Evolutionary conservation across 1,284 basidiomycete genomes (phyloP).

Genomic region (Marasmius fiardii): DNA sequence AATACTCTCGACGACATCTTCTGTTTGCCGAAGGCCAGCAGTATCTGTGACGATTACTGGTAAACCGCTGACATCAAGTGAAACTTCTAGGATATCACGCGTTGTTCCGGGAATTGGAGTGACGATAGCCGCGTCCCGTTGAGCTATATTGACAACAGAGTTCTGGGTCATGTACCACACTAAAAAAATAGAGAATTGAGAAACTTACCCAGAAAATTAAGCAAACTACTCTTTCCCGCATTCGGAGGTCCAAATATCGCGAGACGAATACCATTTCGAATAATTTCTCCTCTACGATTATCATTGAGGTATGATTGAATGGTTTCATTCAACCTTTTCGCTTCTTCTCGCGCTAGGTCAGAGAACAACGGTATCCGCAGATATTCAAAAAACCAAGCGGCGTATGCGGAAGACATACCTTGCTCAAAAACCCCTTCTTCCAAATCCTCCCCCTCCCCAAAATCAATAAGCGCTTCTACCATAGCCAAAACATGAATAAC

Average conservation of each 20-base stretch:
- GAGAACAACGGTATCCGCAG: no score
- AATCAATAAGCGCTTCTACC: constrained; percentile 87
- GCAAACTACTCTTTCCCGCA: constrained; percentile 82
- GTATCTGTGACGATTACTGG: constrained; percentile 83
- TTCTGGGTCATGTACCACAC: constrained; percentile 3
- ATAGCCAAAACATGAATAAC: constrained; percentile 73
- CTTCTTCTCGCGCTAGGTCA: constrained; percentile 44
- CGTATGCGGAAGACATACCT: constrained; percentile 36
- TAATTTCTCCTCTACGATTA: constrained; percentile 74
- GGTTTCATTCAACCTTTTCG: constrained; percentile 39
- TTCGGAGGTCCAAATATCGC: constrained; percentile 91
- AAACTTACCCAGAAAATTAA: constrained; percentile 73
- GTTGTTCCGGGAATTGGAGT: constrained; percentile 86
- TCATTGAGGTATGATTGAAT: constrained; percentile 63
- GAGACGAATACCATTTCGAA: constrained; percentile 77
- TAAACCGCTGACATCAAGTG: constrained; percentile 83
- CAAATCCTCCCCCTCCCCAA: constrained; percentile 85
- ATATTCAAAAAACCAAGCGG: constrained; percentile 2
- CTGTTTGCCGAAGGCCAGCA: constrained; percentile 73
- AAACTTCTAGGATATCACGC: constrained; percentile 79
- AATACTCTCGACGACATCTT: constrained; percentile 78
- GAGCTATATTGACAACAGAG: constrained; percentile 44
- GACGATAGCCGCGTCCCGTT: constrained; percentile 86
- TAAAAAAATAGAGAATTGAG: background rate
- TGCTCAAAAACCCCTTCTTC: constrained; percentile 71